These are phyloP conservation scores for Leccinum imitatum DNA, from an alignment of 768 basidiomycete species.

Conservation along the genomic window DNA sequence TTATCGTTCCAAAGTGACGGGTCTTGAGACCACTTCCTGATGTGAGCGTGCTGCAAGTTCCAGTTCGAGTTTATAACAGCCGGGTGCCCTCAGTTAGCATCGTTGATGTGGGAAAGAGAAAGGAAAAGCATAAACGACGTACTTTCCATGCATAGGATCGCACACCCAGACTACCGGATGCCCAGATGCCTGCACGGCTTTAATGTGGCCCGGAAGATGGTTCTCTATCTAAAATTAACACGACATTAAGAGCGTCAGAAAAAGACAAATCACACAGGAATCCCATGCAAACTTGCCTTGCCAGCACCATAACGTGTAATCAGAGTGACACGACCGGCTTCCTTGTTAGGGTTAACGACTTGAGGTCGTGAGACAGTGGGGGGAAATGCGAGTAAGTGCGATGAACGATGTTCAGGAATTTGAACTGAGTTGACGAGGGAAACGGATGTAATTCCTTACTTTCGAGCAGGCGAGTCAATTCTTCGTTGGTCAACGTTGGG, in stretches of 20 bases:
- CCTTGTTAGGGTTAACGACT: slow-evolving; percentile 89
- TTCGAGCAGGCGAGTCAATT: slow-evolving; percentile 73
- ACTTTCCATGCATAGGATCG: slow-evolving; percentile 99
- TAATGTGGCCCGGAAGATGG: slow-evolving; percentile 78
- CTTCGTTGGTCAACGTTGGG: slow-evolving; percentile 77
- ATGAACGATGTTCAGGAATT: not conserved
- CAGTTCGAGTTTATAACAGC: not conserved
- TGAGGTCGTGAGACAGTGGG: not conserved
- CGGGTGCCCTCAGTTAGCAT: not conserved
- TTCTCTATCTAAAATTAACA: slow-evolving; percentile 57
- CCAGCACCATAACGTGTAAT: slow-evolving; percentile 93
- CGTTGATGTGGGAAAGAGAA: not conserved
- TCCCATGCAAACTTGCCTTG: slow-evolving; percentile 49
- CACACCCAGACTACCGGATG: slow-evolving; percentile 95
- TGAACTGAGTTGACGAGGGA: not conserved
- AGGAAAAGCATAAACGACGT: slow-evolving; percentile 31
- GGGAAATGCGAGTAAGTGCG: not conserved
- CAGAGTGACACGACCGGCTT: slow-evolving; percentile 79
- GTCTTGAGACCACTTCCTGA: slow-evolving; percentile 85
- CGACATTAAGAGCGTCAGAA: slow-evolving; percentile 2
- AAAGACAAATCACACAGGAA: not conserved
- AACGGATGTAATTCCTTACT: slow-evolving; percentile 45
- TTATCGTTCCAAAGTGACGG: slow-evolving; percentile 84
- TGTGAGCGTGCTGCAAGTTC: slow-evolving; percentile 66
- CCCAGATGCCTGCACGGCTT: slow-evolving; percentile 70